Conservation (phyloP, 805 yeast genomes). For the Wickerhamomyces bisporus region DNA sequence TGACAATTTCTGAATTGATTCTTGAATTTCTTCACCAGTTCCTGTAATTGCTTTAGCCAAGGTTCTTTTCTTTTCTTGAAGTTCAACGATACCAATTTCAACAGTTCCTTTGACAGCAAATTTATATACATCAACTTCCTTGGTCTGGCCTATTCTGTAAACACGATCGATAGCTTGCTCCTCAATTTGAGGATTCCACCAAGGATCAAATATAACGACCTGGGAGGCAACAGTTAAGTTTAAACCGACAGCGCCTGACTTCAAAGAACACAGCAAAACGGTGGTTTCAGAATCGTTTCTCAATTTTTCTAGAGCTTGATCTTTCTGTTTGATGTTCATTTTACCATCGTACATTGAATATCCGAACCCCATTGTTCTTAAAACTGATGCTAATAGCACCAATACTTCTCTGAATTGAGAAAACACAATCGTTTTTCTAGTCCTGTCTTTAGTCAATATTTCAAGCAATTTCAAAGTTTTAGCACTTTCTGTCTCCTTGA, state of each 20-base stretch:
- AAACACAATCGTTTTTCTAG: conserved; percentile 39
- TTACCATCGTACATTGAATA: conserved; percentile 33
- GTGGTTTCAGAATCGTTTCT: conserved; percentile 24
- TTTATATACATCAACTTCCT: conserved; percentile 64
- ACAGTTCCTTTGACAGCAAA: conserved; percentile 75
- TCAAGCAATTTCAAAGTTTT: conserved; percentile 30
- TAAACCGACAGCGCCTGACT: conserved; percentile 91
- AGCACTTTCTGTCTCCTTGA: conserved; percentile 22
- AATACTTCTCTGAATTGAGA: conserved; percentile 38
- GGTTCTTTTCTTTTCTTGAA: conserved; percentile 75
- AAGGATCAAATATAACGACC: conserved; percentile 88
- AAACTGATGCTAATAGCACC: conserved; percentile 23
- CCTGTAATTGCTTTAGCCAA: conserved; percentile 67
- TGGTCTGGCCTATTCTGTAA: conserved; percentile 85
- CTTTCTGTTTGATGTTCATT: conserved; percentile 27
- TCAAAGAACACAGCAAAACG: conserved; percentile 64
- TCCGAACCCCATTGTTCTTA: conserved; percentile 26
- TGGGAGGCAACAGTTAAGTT: conserved; percentile 78
- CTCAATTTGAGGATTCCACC: conserved; percentile 93
- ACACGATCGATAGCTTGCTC: conserved; percentile 87
- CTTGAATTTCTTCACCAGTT: conserved; percentile 54
- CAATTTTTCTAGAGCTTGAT: conserved; percentile 24
- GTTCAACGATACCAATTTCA: conserved; percentile 76
- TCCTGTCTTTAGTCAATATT: conserved; percentile 27
- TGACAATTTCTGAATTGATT: conserved; percentile 51